A percentile compares a stretch with the other conserved stretches of the same genome.
Conservation (phyloP, 2,329 filamentous ascomycete species). For the Venturia pyrina region DNA sequence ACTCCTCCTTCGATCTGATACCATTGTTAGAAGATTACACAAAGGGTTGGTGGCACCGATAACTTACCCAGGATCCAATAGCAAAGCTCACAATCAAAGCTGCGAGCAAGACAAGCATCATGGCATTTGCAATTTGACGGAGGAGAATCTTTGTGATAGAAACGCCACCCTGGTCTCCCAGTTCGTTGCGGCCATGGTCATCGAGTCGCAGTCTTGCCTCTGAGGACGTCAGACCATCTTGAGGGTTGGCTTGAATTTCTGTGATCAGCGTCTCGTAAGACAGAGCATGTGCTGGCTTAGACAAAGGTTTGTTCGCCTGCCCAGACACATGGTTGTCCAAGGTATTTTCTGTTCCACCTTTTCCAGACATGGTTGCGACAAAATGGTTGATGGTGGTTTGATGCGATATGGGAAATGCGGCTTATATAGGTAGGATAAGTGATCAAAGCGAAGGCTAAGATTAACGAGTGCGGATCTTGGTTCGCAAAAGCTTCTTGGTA, state of each 20-base stretch:
- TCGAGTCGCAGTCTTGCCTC: constrained; percentile 4
- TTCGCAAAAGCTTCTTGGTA: background rate
- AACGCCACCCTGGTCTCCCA: constrained; percentile 9
- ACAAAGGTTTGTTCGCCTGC: constrained; percentile 9
- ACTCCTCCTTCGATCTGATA: constrained; percentile 53
- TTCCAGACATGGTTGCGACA: background rate
- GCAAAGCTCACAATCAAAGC: constrained; percentile 60
- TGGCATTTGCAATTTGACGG: constrained; percentile 67
- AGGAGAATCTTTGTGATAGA: constrained; percentile 50
- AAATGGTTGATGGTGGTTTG: background rate
- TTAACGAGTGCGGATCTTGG: background rate
- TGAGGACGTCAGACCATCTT: constrained; percentile 8
- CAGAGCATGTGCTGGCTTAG: constrained; percentile 9
- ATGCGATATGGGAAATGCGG: no score
- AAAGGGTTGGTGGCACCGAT: background rate
- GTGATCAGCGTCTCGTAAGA: background rate
- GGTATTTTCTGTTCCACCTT: constrained; percentile 10
- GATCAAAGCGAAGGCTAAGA: background rate
- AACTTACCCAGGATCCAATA: constrained; percentile 39
- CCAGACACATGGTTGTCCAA: constrained; percentile 8
- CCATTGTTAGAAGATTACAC: background rate
- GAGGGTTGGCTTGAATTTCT: constrained; percentile 3
- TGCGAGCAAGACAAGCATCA: constrained; percentile 64
- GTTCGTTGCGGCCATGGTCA: constrained; percentile 7
- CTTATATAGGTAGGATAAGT: background rate